Percentiles rank a stretch among this genome's conserved stretches.
Conservation (phyloP, 345 rosid genomes). For the Eucalyptus regnans region DNA sequence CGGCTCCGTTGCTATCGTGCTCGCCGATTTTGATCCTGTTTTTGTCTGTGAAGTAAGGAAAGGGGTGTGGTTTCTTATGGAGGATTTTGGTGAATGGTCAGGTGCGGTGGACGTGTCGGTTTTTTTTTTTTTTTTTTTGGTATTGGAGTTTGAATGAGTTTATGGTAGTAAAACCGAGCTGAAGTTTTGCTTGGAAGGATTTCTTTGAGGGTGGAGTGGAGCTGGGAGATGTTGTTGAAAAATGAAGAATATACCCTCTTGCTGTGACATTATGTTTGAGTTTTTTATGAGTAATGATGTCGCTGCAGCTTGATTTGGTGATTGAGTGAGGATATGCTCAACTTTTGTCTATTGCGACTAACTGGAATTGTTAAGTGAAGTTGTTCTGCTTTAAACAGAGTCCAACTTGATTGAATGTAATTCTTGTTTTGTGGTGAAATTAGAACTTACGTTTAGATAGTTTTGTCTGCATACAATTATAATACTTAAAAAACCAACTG, state of each 20-base stretch:
- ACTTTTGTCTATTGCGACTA: neutral
- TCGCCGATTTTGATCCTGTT: neutral
- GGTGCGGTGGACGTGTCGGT: neutral
- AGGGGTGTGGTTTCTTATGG: neutral
- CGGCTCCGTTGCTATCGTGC: neutral
- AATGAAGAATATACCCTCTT: neutral
- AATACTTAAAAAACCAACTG: neutral
- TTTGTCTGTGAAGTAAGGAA: neutral
- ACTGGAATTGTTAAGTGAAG: neutral
- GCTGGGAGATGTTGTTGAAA: neutral
- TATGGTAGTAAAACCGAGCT: neutral
- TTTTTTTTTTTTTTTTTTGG: neutral
- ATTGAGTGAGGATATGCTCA: neutral
- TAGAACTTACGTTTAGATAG: neutral
- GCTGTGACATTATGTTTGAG: neutral
- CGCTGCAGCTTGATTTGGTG: neutral
- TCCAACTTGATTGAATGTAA: neutral
- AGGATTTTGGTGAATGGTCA: neutral
- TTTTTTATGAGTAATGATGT: neutral
- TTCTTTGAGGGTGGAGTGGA: neutral
- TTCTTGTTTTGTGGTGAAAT: neutral
- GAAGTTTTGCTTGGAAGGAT: neutral
- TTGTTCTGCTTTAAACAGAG: neutral
- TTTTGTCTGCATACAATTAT: neutral
- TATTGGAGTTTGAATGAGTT: neutral